Conservation (phyloP, 352 stramenopile species). For the Phytophthora europaea region DNA sequence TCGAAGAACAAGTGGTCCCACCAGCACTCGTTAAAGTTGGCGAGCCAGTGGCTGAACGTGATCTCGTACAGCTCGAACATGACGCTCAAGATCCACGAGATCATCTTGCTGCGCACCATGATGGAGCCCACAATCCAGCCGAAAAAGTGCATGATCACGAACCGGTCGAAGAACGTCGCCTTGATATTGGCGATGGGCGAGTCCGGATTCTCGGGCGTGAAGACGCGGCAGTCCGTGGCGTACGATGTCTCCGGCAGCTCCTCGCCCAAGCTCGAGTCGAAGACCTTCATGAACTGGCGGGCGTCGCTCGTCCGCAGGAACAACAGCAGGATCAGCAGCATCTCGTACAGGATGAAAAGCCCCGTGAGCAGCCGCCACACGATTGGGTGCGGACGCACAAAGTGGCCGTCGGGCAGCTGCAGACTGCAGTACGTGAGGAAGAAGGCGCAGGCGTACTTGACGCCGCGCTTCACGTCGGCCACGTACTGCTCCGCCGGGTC, state of each 20-base stretch:
- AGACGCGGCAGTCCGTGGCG: conserved; percentile 85
- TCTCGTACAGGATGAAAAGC: conserved; percentile 94
- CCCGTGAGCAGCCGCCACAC: conserved; percentile 93
- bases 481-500: conserved; percentile 52
- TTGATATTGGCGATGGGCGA: conserved; percentile 83
- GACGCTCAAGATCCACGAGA: conserved; percentile 86
- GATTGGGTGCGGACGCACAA: conserved; percentile 90
- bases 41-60: conserved; percentile 92
- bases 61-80: conserved; percentile 91
- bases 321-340: conserved; percentile 90
- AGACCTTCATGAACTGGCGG: conserved; percentile 85
- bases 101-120: conserved; percentile 88
- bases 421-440: conserved; percentile 91
- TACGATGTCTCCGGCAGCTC: conserved; percentile 87
- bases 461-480: conserved; percentile 72
- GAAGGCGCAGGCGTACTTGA: conserved; percentile 84
- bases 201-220: conserved; percentile 87
- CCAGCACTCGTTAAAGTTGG: conserved; percentile 97
- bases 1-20: conserved; percentile 96
- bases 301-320: conserved; percentile 87
- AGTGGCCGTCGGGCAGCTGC: conserved; percentile 89
- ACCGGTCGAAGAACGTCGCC: conserved; percentile 88
- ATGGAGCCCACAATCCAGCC: conserved; percentile 90
- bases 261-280: conserved; percentile 81
- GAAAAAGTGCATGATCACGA: conserved; percentile 93